A percentile compares a stretch with the other conserved stretches of the same genome.
These are phyloP conservation scores for Ambrosiella cleistominuta DNA, from an alignment of 2,329 filamentous ascomycete genomes.

Conservation along the genomic window DNA sequence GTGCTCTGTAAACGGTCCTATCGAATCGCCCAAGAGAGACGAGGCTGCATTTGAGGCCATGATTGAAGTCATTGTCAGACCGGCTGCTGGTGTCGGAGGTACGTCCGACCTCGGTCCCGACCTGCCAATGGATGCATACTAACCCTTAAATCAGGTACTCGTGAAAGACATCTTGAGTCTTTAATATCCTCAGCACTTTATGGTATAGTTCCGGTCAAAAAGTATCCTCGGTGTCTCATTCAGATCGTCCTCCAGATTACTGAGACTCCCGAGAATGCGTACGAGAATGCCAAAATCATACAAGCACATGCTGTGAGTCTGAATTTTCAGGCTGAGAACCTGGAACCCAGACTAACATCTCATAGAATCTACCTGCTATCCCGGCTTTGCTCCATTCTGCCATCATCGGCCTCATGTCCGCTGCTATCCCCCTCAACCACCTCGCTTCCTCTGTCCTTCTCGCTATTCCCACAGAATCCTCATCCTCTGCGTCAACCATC, in stretches of 20 bases:
- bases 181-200: constrained; percentile 55
- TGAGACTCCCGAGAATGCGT: constrained; percentile 49
- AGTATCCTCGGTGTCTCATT: constrained; percentile 60
- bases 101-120: constrained; percentile 16
- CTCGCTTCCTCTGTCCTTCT: constrained; percentile 50
- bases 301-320: constrained; percentile 41
- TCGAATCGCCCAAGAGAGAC: constrained; percentile 69
- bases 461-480: constrained; percentile 32
- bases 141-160: constrained; percentile 33
- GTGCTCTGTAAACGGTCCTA: constrained; percentile 76
- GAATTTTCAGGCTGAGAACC: background rate
- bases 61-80: constrained; percentile 78
- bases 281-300: constrained; percentile 40
- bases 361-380: constrained; percentile 58
- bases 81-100: constrained; percentile 70
- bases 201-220: constrained; percentile 55
- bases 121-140: background rate
- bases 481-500: constrained; percentile 22
- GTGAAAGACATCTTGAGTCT: constrained; percentile 67
- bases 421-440: constrained; percentile 61
- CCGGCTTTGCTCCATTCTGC: constrained; percentile 69
- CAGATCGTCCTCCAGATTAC: constrained; percentile 69
- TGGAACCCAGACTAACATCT: background rate
- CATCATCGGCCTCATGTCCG: constrained; percentile 61
- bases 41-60: constrained; percentile 82